Percentiles rank a stretch among this genome's conserved stretches.
phyloP scores from a whole-genome alignment of 495 filamentous ascomycete species.

The Xanthoparmelia taractica region DNA sequence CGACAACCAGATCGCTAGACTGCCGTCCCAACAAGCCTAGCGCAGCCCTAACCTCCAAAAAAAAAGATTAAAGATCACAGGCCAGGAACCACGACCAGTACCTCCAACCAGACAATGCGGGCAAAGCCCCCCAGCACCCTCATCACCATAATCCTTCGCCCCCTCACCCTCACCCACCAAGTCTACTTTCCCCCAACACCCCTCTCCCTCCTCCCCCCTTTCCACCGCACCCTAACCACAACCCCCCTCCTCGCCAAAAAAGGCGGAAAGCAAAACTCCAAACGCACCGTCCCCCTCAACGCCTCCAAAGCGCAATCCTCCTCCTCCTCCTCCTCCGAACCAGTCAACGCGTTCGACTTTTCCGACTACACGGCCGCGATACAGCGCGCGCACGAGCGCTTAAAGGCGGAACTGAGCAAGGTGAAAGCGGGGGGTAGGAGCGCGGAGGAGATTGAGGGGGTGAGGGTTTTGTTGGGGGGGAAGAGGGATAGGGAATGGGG shows the following conservation, averaged over 20 bases:
- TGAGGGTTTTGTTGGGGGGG: slow-evolving; percentile 8
- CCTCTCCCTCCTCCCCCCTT: background rate
- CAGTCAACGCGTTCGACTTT: slow-evolving; percentile 21
- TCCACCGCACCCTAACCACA: slow-evolving; percentile 10
- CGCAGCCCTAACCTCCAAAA: background rate
- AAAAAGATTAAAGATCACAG: no score
- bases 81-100: background rate
- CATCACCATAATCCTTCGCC: background rate
- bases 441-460: slow-evolving; percentile 16
- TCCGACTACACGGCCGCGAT: slow-evolving; percentile 19
- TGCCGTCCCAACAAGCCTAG: background rate
- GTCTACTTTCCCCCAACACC: background rate
- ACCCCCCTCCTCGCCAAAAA: slow-evolving; percentile 14
- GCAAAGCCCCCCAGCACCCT: slow-evolving; percentile 8
- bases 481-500: no score
- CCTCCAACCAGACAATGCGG: slow-evolving; percentile 7
- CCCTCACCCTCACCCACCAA: background rate
- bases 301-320: slow-evolving; percentile 11
- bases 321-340: no score
- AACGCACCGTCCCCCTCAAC: slow-evolving; percentile 17
- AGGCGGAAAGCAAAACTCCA: slow-evolving; percentile 18
- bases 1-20: background rate
- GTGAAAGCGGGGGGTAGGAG: slow-evolving; percentile 12
- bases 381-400: slow-evolving; percentile 6
- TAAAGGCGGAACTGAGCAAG: slow-evolving; percentile 11